Base-by-base conservation (phyloP, 441 rosid genomes). In the Jatropha multifida region DNA sequence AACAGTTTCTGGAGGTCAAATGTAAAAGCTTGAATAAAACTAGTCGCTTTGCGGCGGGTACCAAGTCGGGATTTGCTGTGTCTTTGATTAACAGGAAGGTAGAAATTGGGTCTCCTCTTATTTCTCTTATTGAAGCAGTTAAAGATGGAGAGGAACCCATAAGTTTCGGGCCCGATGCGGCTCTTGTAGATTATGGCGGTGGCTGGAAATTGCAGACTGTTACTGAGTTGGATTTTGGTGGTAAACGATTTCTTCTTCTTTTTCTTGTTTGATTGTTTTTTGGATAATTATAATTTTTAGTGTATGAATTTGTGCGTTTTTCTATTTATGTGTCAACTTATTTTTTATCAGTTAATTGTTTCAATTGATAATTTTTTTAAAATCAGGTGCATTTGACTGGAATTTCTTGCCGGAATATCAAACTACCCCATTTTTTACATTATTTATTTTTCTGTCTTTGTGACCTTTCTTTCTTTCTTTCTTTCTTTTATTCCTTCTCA, bases 41-140 rank as follows among this genome's bases (percentile, higher is more conserved):
- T 2, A 81, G 77, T 81, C 85, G 96, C 55, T 94, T 90, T 77
- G 90, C 96, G 0, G 77, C 81, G 1, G 98, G 94, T 14, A 89
- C 96, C 6, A 90, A 87, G 78, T 89, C 97, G 3, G 90, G 91
- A 9, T 93, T 93, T 76, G 97, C 97, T 6, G 93, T 93, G 23
- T 86, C 90, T 52, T 78, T 91, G 81, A 88, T 94, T 59, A 94
- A 92, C 80, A 81, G 79, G 77, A 94, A 90, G 79, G 77, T 89
- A 72, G 90, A 78, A 71, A 17, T 27, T 18, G 85, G 83, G 23
- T 62, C 62, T 26, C 82, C 90, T 11, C 63, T 78, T 69, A 91
- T 84, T 17, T 63, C 82, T 23, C 78, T 83, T 82, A 84, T 94
- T n/a, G 98, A 90, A 86, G 91, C 98, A 0, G 79, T 69, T 11